Conservation (phyloP, 257 asterid species). For the Osmanthus fragrans region DNA sequence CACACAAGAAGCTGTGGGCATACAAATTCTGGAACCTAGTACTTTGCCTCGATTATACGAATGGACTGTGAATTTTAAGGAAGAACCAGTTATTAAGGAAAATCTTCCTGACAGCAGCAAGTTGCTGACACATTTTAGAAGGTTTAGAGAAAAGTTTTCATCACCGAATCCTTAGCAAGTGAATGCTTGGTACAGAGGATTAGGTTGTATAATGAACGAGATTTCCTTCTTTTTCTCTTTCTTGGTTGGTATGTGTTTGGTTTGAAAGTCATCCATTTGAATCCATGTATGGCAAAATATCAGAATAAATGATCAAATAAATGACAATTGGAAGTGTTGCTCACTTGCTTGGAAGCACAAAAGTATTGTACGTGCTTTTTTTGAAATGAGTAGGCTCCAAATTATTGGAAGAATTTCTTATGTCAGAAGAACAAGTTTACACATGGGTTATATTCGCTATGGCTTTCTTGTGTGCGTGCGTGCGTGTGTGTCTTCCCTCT, state of each 20-base stretch:
- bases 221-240: no score
- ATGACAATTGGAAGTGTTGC: no score
- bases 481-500: no score
- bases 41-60: conserved; percentile 36
- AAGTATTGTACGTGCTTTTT: no score
- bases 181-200: neutral
- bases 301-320: neutral
- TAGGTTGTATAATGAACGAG: no score
- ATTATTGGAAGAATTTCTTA: no score
- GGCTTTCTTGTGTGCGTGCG: no score
- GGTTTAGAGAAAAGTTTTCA: conserved; percentile 13
- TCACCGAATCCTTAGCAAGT: neutral
- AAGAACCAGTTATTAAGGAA: conserved; percentile 28
- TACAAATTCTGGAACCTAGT: conserved; percentile 25
- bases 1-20: conserved; percentile 26
- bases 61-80: conserved; percentile 39
- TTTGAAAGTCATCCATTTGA: neutral
- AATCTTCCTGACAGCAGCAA: conserved; percentile 25
- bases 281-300: neutral
- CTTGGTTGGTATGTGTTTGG: no score
- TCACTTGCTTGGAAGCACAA: no score
- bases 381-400: no score
- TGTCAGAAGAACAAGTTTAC: no score
- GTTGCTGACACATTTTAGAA: conserved; percentile 25
- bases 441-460: no score